Percentiles rank a stretch among this genome's conserved stretches.
Evolutionary conservation across 2,329 filamentous ascomycete genomes (phyloP).

Genomic region (Colletotrichum sublineola): DNA sequence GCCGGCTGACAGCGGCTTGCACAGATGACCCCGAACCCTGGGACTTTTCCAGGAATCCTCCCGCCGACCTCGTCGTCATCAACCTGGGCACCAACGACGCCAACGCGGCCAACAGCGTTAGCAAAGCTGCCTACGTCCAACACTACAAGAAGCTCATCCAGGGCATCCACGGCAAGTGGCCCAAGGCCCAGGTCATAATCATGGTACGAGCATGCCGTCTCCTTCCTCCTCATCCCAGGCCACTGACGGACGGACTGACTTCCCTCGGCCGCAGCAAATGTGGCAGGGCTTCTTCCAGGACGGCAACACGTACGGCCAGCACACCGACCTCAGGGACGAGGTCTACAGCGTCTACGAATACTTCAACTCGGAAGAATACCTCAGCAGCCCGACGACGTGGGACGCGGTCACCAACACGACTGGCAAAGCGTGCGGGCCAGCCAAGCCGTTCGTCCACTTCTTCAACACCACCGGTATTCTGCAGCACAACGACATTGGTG

Average conservation of each 20-base stretch:
- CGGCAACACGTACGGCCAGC: conserved; percentile 64
- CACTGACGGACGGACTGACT: conserved; percentile 5
- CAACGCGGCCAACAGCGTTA: conserved; percentile 58
- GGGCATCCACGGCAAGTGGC: conserved; percentile 61
- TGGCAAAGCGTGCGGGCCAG: conserved; percentile 48
- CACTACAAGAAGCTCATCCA: conserved; percentile 60
- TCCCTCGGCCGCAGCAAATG: conserved; percentile 56
- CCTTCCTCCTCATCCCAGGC: not conserved
- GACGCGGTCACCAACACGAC: conserved; percentile 56
- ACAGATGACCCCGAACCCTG: conserved; percentile 58
- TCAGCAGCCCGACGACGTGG: conserved; percentile 55
- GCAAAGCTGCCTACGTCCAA: conserved; percentile 54
- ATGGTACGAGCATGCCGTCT: conserved; percentile 52
- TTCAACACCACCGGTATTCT: conserved; percentile 73
- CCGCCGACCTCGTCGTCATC: conserved; percentile 60
- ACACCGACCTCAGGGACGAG: conserved; percentile 62
- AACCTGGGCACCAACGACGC: conserved; percentile 63
- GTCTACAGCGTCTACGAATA: conserved; percentile 64
- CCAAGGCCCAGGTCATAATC: conserved; percentile 59
- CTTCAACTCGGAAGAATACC: conserved; percentile 62
- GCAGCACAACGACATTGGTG: conserved; percentile 72
- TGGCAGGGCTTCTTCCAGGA: conserved; percentile 66
- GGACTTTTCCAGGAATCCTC: conserved; percentile 58
- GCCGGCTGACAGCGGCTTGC: conserved; percentile 10
- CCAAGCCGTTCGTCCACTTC: conserved; percentile 67